Conservation (phyloP, 345 rosid species). For the Gossypium ekmanianum region DNA sequence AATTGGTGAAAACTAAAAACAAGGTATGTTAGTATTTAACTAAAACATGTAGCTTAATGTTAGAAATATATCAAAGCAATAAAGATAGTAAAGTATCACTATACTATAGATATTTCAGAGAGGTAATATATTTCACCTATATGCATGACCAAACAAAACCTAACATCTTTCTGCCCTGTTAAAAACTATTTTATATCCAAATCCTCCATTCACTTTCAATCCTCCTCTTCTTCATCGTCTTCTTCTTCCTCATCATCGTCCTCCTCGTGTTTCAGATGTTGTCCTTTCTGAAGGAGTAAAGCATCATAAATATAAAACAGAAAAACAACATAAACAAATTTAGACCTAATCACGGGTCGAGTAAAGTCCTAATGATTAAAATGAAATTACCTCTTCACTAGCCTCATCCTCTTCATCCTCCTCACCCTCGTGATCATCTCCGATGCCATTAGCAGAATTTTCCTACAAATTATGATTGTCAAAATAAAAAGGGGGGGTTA, state of each 20-base stretch:
- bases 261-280: slow-evolving; percentile 22
- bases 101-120: background rate
- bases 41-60: background rate
- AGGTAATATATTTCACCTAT: background rate
- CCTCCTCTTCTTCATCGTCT: slow-evolving; percentile 18
- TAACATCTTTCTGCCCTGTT: slow-evolving; percentile 4
- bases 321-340: background rate
- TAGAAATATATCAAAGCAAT: background rate
- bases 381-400: slow-evolving; percentile 39
- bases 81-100: background rate
- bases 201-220: slow-evolving; percentile 20
- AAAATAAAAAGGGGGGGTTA: too few species aligned
- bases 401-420: slow-evolving; percentile 67
- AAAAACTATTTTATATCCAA: background rate
- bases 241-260: slow-evolving; percentile 30
- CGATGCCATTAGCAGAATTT: slow-evolving; percentile 37
- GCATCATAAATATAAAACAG: background rate
- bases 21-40: background rate
- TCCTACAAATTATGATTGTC: slow-evolving; percentile 25
- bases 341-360: too few species aligned
- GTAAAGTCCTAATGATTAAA: background rate
- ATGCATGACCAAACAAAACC: slow-evolving; percentile 20
- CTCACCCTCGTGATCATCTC: background rate
- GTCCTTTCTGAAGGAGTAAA: slow-evolving; percentile 13
- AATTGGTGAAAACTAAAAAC: background rate